phyloP scores from a whole-genome alignment of 495 filamentous ascomycete species.

The Chaetomium fimeti region DNA sequence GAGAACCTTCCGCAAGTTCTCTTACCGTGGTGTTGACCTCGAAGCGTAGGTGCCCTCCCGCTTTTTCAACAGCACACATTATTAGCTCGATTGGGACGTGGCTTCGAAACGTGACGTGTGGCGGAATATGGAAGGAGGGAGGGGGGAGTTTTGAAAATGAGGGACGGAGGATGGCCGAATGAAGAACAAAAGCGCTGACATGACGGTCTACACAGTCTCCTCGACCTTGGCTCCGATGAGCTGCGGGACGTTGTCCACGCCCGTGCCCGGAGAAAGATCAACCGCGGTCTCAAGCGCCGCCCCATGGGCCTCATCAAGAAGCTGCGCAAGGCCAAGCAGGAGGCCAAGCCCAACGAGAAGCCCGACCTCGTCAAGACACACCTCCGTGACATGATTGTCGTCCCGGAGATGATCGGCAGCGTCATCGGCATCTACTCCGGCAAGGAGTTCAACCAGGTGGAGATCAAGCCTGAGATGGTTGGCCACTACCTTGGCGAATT shows the following conservation, averaged over 20 bases:
- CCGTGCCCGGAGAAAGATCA: slow-evolving; percentile 96
- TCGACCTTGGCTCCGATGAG: slow-evolving; percentile 96
- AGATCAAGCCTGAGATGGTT: slow-evolving; percentile 99
- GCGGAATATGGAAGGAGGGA: slow-evolving; percentile 8
- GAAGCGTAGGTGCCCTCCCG: slow-evolving; percentile 73
- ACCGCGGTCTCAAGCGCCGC: slow-evolving; percentile 99
- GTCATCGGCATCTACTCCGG: slow-evolving; percentile 99
- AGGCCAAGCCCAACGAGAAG: slow-evolving; percentile 99
- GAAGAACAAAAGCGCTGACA: slow-evolving; percentile 26
- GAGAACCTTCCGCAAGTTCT: slow-evolving; percentile 99
- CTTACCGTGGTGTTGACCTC: slow-evolving; percentile 98
- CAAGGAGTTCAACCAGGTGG: slow-evolving; percentile 99
- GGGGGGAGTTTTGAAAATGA: background rate
- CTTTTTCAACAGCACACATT: background rate
- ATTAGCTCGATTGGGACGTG: slow-evolving; percentile 1
- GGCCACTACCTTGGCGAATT: slow-evolving; percentile 99
- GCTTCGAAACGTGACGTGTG: background rate
- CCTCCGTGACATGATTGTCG: slow-evolving; percentile 98
- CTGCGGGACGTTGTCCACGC: slow-evolving; percentile 99
- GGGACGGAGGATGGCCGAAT: background rate
- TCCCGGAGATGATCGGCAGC: slow-evolving; percentile 98
- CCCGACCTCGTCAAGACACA: slow-evolving; percentile 97
- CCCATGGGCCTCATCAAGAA: slow-evolving; percentile 99
- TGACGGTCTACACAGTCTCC: slow-evolving; percentile 55
- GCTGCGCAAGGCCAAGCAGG: slow-evolving; percentile 99